Conservation (phyloP, 2,329 filamentous ascomycete genomes). For the Tetracladium maxilliforme region DNA sequence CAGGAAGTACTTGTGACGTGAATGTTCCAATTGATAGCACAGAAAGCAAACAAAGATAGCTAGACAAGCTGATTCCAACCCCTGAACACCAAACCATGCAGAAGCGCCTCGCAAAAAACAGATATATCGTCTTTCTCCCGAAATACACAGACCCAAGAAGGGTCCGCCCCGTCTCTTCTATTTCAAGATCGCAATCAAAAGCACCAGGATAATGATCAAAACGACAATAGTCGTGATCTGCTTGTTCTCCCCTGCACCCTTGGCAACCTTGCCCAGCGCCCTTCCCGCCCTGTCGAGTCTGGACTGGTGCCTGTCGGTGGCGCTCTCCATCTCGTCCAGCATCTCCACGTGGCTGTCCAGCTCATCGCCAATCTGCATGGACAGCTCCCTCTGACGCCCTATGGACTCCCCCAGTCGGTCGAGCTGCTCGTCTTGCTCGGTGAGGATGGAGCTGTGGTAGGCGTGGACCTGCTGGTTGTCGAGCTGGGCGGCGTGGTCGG, state of each 20-base stretch:
- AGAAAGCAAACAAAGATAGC: no score
- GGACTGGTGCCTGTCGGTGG: conserved; percentile 66
- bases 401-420: conserved; percentile 78
- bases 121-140: no score
- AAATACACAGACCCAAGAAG: no score
- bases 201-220: conserved; percentile 50
- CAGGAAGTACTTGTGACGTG: no score
- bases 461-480: conserved; percentile 76
- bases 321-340: conserved; percentile 76
- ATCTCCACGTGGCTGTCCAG: conserved; percentile 79
- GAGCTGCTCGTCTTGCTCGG: conserved; percentile 89
- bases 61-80: no score
- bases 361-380: conserved; percentile 93
- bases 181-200: conserved; percentile 54
- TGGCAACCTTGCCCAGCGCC: conserved; percentile 55
- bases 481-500: conserved; percentile 30
- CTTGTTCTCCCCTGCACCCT: conserved; percentile 70
- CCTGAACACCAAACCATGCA: no score
- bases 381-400: conserved; percentile 76
- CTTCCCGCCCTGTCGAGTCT: conserved; percentile 63
- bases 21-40: no score
- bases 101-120: no score
- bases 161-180: no score
- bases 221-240: conserved; percentile 61
- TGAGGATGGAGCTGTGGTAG: conserved; percentile 67